Evolutionary conservation across 2,329 filamentous ascomycete genomes (phyloP).

Genomic region (Colletotrichum graminicola): DNA sequence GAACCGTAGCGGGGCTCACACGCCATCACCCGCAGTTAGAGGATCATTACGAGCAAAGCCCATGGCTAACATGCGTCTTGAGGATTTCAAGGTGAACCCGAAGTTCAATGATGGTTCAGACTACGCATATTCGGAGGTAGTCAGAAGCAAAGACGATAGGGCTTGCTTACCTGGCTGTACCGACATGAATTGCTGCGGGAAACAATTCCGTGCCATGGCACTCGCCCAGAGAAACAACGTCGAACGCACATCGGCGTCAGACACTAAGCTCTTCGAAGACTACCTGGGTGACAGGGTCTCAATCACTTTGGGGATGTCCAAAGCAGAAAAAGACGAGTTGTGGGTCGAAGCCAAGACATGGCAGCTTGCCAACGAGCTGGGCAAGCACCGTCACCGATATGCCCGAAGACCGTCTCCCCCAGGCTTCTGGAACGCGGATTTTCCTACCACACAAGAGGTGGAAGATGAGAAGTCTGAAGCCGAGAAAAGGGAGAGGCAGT

Average conservation of each 20-base stretch:
- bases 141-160: slow-evolving; percentile 77
- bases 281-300: slow-evolving; percentile 71
- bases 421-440: slow-evolving; percentile 91
- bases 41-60: slow-evolving; percentile 68
- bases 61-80: slow-evolving; percentile 67
- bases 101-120: slow-evolving; percentile 76
- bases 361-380: slow-evolving; percentile 79
- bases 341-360: slow-evolving; percentile 82
- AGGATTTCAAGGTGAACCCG: slow-evolving; percentile 88
- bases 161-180: slow-evolving; percentile 81
- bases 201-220: slow-evolving; percentile 76
- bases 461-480: slow-evolving; percentile 74
- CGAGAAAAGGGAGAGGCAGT: slow-evolving; percentile 70
- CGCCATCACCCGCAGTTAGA: slow-evolving; percentile 36
- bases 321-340: slow-evolving; percentile 72
- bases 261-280: slow-evolving; percentile 65
- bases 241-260: slow-evolving; percentile 55
- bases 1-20: slow-evolving; percentile 15
- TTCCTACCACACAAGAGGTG: slow-evolving; percentile 88
- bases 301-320: slow-evolving; percentile 68
- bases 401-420: slow-evolving; percentile 80
- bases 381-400: slow-evolving; percentile 82
- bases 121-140: slow-evolving; percentile 80
- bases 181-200: slow-evolving; percentile 81
- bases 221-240: slow-evolving; percentile 59